These are phyloP conservation scores for Aspergillus fischeri DNA, from an alignment of 2,329 filamentous ascomycete species.

Conservation along the genomic window DNA sequence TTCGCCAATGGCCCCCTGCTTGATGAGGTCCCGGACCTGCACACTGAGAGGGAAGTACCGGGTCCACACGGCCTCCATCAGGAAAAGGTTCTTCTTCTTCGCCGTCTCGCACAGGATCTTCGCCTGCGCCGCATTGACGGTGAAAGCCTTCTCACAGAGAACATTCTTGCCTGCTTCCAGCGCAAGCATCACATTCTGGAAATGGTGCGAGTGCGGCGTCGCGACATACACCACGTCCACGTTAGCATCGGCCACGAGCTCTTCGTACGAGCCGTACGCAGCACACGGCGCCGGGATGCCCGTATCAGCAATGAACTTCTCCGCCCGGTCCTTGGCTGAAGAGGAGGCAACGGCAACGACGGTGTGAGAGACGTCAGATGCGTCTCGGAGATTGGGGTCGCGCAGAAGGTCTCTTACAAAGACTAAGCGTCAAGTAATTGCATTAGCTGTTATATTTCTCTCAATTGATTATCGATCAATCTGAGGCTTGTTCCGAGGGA, in stretches of 20 bases:
- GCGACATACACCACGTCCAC: constrained; percentile 86
- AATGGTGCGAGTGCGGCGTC: constrained; percentile 89
- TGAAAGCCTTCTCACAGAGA: constrained; percentile 87
- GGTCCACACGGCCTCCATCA: constrained; percentile 90
- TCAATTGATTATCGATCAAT: not conserved
- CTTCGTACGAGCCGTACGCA: constrained; percentile 76
- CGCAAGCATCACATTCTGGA: constrained; percentile 83
- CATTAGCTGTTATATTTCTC: not conserved
- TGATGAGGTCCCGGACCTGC: constrained; percentile 55
- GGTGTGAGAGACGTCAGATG: constrained; percentile 69
- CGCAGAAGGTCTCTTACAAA: constrained; percentile 76
- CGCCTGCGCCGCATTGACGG: constrained; percentile 74
- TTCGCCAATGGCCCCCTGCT: constrained; percentile 58
- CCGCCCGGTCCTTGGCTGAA: constrained; percentile 63
- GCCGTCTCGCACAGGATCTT: constrained; percentile 69
- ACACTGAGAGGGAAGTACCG: constrained; percentile 81
- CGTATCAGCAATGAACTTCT: constrained; percentile 67
- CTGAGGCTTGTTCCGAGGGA: too few relatives aligned
- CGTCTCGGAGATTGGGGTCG: constrained; percentile 65
- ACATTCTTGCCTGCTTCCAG: constrained; percentile 82
- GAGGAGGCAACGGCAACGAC: constrained; percentile 79
- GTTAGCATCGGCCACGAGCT: constrained; percentile 72
- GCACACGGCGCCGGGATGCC: constrained; percentile 64
- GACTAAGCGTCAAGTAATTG: constrained; percentile 27
- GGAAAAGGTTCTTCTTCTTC: constrained; percentile 65